Conservation (phyloP, 768 basidiomycete species). For the Russula ochroleuca region DNA sequence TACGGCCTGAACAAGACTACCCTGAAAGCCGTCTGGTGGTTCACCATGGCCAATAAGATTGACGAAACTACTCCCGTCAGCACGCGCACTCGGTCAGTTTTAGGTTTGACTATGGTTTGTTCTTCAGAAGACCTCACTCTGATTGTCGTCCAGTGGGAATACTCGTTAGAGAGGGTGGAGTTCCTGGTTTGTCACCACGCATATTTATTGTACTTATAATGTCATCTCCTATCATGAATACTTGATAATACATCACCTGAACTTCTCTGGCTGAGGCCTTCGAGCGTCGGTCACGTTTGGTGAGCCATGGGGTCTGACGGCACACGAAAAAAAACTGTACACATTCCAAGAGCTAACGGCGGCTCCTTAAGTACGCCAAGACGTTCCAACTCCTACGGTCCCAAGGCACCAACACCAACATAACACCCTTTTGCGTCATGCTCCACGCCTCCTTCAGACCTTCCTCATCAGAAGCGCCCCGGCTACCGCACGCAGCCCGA, state of each 20-base stretch:
- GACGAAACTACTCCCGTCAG: conserved; percentile 40
- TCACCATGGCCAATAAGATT: conserved; percentile 43
- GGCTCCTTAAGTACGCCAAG: conserved; percentile 47
- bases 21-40: conserved; percentile 48
- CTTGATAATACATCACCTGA: too few relatives aligned
- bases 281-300: too few relatives aligned
- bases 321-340: too few relatives aligned
- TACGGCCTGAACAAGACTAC: conserved; percentile 39
- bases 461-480: conserved; percentile 27
- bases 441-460: conserved; percentile 35
- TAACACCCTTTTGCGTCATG: conserved; percentile 58
- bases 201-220: conserved; percentile 17
- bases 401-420: conserved; percentile 56
- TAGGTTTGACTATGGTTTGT: conserved; percentile 4
- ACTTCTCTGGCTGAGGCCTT: too few relatives aligned
- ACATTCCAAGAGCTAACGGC: neutral
- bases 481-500: conserved; percentile 51
- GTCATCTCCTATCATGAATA: conserved; percentile 3
- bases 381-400: conserved; percentile 52
- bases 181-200: neutral
- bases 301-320: neutral
- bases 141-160: neutral
- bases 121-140: neutral
- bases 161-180: neutral
- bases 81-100: conserved; percentile 34